Base-by-base conservation (phyloP, 1,284 basidiomycete genomes). In the Ceratobasidium papillatum region DNA sequence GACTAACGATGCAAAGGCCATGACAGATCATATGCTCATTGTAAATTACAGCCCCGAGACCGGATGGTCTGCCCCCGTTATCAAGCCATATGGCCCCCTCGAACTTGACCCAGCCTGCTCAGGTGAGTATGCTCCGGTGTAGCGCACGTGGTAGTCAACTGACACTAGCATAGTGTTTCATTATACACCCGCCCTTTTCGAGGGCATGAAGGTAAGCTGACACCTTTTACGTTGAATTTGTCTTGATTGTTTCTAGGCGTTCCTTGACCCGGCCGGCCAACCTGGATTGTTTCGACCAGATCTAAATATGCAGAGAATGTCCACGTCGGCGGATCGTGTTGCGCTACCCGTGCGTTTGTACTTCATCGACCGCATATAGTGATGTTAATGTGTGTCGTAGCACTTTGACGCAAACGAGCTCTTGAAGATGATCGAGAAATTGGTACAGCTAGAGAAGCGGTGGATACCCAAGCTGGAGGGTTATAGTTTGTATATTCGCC, bases 21-120 rank as follows among this genome's bases (percentile, higher is more conserved):
- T 85, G 77, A 89, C 87, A 36, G 94, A 96, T 82, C 94, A 96
- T 81, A 96, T 96, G 94, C 86, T 94, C 58, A 81, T 90, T 59
- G 82, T 88, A 36, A 84, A 86, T 32, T 93, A 89, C 82, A 85
- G 90, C 71, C 89, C 91, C 0, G 78, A 80, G 8, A 84, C 81
- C 9, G 94, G 95, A 12, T 96, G 95, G 94, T 88, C 87, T 11
- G 83, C 87, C 0, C 95, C 95, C 0, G 87, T 90, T 78, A 95
- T 96, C 81, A 90, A 90, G 79, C 93, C 94, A 0, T 92, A 86
- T 76, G 90, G 85, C 0, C 91, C 92, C 0, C 80, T 96, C 41
- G 80, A 80, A 22, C 83, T 96, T 27, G 93, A 95, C 78, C 94
- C 95, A 0, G 85, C 89, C 17, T 84, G 89, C 80, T 92, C 89